phyloP scores from a whole-genome alignment of 371 early-diverging fungal species.

The Mucor velutinosus region DNA sequence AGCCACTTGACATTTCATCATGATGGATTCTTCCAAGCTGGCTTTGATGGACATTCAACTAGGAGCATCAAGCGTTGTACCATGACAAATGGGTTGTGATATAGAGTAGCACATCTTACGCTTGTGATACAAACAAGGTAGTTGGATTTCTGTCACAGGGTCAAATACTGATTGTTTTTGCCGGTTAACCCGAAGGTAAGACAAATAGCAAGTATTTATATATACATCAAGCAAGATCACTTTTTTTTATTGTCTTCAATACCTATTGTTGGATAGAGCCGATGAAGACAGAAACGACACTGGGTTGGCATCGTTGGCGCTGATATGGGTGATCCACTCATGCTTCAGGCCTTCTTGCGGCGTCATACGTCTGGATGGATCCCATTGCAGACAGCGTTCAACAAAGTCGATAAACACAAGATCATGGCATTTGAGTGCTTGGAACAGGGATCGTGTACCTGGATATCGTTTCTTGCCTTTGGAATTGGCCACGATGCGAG shows the following conservation, averaged over 20 bases:
- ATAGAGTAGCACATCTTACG: no score
- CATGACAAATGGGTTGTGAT: no score
- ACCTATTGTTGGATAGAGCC: neutral
- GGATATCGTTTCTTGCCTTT: slow-evolving; percentile 85
- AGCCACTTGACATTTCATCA: no score
- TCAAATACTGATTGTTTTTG: neutral
- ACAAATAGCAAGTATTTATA: neutral
- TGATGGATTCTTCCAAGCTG: no score
- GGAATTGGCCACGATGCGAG: slow-evolving; percentile 73
- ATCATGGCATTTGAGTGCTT: slow-evolving; percentile 71
- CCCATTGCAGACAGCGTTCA: slow-evolving; percentile 79
- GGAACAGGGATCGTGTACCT: slow-evolving; percentile 68
- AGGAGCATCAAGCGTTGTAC: no score
- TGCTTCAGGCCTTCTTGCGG: slow-evolving; percentile 79
- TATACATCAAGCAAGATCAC: neutral
- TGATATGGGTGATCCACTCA: slow-evolving; percentile 7
- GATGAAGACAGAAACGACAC: slow-evolving; percentile 1
- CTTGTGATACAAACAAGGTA: neutral
- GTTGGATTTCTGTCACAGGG: neutral
- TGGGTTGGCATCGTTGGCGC: neutral
- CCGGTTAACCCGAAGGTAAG: slow-evolving; percentile 14
- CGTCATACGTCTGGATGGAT: slow-evolving; percentile 81
- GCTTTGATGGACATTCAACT: no score
- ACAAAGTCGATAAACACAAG: slow-evolving; percentile 82
- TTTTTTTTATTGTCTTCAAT: neutral